Conservation (phyloP, 2,329 filamentous ascomycete species). For the Didymella pinodella region DNA sequence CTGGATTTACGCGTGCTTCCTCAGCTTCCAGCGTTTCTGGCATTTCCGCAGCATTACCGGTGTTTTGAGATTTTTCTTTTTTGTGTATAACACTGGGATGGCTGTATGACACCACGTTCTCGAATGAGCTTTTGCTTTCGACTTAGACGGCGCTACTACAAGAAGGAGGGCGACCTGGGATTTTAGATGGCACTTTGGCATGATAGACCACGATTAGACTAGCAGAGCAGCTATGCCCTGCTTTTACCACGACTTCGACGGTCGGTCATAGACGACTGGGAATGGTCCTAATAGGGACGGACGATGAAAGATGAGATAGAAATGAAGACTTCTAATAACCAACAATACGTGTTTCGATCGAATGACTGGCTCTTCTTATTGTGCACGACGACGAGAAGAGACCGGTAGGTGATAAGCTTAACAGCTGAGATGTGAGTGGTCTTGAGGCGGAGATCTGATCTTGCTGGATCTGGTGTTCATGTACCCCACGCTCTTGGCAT, state of each 20-base stretch:
- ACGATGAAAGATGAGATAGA: neutral
- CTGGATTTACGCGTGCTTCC: slow-evolving; percentile 9
- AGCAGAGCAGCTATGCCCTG: slow-evolving; percentile 6
- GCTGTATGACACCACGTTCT: slow-evolving; percentile 25
- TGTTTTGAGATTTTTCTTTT: slow-evolving; percentile 23
- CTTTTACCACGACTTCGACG: neutral
- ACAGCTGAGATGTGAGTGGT: neutral
- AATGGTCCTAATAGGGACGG: slow-evolving; percentile 4
- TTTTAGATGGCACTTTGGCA: slow-evolving; percentile 8
- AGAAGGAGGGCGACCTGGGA: slow-evolving; percentile 12
- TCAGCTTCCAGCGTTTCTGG: slow-evolving; percentile 16
- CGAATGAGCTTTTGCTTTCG: slow-evolving; percentile 18
- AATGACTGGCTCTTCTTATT: neutral
- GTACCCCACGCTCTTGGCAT: slow-evolving; percentile 38
- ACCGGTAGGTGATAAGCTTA: neutral
- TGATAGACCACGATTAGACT: slow-evolving; percentile 20
- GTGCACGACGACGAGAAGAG: neutral
- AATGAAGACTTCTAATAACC: slow-evolving; percentile 1
- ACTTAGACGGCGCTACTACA: slow-evolving; percentile 25
- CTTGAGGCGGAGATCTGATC: slow-evolving; percentile 12
- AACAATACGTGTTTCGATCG: neutral
- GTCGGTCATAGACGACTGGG: slow-evolving; percentile 9
- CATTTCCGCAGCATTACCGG: slow-evolving; percentile 24
- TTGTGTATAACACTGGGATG: slow-evolving; percentile 24
- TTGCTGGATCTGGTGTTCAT: slow-evolving; percentile 18